Evolutionary conservation across 139 green algal genomes (phyloP).

Genomic region (Gonium pectorale): DNA sequence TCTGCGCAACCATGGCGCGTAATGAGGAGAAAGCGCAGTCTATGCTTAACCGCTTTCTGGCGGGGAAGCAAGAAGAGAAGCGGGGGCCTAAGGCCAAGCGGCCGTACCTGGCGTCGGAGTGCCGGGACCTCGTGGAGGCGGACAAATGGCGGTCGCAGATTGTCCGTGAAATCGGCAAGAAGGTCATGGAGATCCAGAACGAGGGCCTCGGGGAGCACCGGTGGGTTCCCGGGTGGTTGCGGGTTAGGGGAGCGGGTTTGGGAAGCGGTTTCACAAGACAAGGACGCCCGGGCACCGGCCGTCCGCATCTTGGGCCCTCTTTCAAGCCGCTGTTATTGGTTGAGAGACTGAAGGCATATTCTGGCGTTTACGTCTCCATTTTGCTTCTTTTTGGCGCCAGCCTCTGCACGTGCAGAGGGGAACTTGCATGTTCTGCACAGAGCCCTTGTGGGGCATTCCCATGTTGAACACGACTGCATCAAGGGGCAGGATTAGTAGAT

Average conservation of each 20-base stretch:
- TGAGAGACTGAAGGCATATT: too few species aligned
- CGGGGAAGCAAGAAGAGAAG: slow-evolving; percentile 80
- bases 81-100: slow-evolving; percentile 73
- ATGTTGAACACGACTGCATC: too few species aligned
- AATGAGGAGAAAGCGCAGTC: slow-evolving; percentile 98
- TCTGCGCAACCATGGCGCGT: slow-evolving; percentile 92
- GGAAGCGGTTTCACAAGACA: too few species aligned
- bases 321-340: too few species aligned
- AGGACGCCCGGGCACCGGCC: too few species aligned
- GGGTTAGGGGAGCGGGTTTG: background rate
- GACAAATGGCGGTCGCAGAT: slow-evolving; percentile 98
- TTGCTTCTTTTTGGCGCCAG: too few species aligned
- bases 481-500: too few species aligned
- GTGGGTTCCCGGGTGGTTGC: slow-evolving; percentile 45
- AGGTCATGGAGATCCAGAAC: slow-evolving; percentile 99
- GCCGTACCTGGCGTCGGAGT: slow-evolving; percentile 94
- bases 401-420: too few species aligned
- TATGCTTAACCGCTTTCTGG: slow-evolving; percentile 97
- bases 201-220: slow-evolving; percentile 95
- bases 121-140: slow-evolving; percentile 91
- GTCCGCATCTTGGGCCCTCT: too few species aligned
- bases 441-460: too few species aligned
- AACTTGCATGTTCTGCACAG: too few species aligned
- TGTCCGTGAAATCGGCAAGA: slow-evolving; percentile 94
- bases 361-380: too few species aligned